Evolutionary conservation across 306 rosid genomes (phyloP).

Genomic region (Prosopis cineraria): DNA sequence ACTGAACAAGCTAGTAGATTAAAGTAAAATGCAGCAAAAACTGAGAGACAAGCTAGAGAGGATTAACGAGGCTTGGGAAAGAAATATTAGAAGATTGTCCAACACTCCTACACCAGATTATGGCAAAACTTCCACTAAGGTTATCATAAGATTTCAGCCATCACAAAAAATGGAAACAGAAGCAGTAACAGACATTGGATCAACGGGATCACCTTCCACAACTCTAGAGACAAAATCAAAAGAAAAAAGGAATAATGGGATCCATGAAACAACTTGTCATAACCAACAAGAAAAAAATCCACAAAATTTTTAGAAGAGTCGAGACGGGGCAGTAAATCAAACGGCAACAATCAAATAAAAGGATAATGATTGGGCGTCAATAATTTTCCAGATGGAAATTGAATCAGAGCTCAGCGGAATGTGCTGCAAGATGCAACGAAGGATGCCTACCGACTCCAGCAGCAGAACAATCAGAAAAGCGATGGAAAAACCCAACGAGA

Average conservation of each 20-base stretch:
- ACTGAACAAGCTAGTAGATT: neutral
- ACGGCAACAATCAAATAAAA: neutral
- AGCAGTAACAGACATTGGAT: neutral
- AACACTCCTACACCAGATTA: neutral
- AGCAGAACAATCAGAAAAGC: neutral
- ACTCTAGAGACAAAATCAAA: neutral
- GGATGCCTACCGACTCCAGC: neutral
- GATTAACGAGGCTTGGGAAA: neutral
- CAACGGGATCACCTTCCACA: neutral
- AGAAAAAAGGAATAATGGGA: neutral
- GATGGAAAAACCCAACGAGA: neutral
- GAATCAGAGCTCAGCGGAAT: neutral
- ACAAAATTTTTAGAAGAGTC: conserved; percentile 19
- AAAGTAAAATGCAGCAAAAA: neutral
- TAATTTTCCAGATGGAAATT: conserved; percentile 11
- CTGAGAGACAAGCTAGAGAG: neutral
- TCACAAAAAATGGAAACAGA: neutral
- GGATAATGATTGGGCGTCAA: neutral
- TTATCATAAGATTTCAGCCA: neutral
- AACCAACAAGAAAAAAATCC: conserved; percentile 10
- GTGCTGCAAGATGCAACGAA: neutral
- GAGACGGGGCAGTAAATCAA: conserved; percentile 10
- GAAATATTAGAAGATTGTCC: neutral
- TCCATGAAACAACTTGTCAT: neutral
- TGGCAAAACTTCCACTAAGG: neutral